A percentile compares a stretch with the other conserved stretches of the same genome.
phyloP scores from a whole-genome alignment of 1,139 yeast genomes.

The Diutina sp. region DNA sequence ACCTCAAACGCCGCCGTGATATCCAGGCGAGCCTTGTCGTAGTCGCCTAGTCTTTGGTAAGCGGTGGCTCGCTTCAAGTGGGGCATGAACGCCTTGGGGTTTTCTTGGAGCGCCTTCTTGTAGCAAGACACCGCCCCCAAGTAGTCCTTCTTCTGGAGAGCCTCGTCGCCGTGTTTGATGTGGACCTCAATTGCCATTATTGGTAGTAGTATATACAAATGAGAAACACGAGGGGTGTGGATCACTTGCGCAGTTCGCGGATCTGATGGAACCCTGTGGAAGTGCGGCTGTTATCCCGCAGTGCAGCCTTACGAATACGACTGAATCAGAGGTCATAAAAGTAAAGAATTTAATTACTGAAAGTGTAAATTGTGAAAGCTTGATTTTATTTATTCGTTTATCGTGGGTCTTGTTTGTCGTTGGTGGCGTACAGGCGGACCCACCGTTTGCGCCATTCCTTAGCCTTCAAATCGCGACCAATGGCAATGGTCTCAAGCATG shows the following conservation, averaged over 20 bases:
- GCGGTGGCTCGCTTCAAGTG: conserved; percentile 43
- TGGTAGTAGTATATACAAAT: background rate
- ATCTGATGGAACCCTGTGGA: background rate
- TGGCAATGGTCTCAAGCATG: conserved; percentile 27
- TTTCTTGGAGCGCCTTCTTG: conserved; percentile 20
- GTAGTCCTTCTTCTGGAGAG: conserved; percentile 17
- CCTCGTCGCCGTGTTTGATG: conserved; percentile 24
- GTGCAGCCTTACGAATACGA: no score
- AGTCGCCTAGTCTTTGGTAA: conserved; percentile 37
- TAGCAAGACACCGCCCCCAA: conserved; percentile 23
- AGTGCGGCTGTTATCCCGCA: background rate
- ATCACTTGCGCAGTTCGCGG: background rate
- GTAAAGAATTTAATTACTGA: no score
- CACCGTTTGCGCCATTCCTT: background rate
- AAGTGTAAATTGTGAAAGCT: no score
- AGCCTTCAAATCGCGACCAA: background rate
- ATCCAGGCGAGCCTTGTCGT: conserved; percentile 37
- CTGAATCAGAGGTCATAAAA: no score
- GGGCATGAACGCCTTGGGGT: conserved; percentile 39
- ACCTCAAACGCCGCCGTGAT: conserved; percentile 41
- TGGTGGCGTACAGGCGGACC: background rate
- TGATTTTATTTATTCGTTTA: no score
- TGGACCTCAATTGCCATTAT: conserved; percentile 29
- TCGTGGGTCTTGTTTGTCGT: background rate
- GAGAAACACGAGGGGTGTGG: background rate